Percentiles rank a stretch among this genome's conserved stretches.
Conservation (phyloP, 2,329 filamentous ascomycete genomes). For the Colletotrichum horii region DNA sequence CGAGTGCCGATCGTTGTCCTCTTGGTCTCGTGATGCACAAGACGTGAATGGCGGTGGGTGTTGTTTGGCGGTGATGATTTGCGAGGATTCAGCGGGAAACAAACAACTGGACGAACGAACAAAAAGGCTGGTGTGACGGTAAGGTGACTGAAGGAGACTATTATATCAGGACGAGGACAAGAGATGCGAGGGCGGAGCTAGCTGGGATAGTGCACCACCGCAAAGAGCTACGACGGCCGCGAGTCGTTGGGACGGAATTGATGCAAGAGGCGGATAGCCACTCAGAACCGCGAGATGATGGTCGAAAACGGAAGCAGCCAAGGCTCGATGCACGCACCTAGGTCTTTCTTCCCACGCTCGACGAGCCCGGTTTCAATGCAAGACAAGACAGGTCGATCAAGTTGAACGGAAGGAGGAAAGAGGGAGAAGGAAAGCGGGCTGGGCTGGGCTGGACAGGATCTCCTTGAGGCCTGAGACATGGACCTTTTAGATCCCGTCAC, state of each 20-base stretch:
- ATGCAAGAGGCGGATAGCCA: conserved; percentile 6
- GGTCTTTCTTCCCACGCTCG: conserved; percentile 5
- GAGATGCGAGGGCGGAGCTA: neutral
- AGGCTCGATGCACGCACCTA: conserved; percentile 6
- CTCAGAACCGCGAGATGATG: neutral
- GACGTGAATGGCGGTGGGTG: neutral
- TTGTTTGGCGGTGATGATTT: neutral
- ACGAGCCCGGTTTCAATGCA: conserved; percentile 16
- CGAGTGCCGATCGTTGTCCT: neutral
- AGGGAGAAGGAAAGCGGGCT: conserved; percentile 11
- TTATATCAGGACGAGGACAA: conserved; percentile 5
- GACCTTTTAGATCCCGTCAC: too few species aligned
- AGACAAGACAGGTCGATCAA: conserved; percentile 17
- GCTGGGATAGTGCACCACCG: neutral
- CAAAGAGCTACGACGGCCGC: neutral
- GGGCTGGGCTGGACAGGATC: conserved; percentile 2
- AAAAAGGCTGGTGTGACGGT: neutral
- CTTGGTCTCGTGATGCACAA: neutral
- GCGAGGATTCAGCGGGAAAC: neutral
- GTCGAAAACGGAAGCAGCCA: conserved; percentile 21
- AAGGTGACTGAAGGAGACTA: neutral
- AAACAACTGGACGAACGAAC: neutral
- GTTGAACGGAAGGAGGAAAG: conserved; percentile 17
- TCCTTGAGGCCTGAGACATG: too few species aligned
- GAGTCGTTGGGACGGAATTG: conserved; percentile 12